These are phyloP conservation scores for Colletotrichum liriopes DNA, from an alignment of 2,329 filamentous ascomycete genomes.

Conservation along the genomic window DNA sequence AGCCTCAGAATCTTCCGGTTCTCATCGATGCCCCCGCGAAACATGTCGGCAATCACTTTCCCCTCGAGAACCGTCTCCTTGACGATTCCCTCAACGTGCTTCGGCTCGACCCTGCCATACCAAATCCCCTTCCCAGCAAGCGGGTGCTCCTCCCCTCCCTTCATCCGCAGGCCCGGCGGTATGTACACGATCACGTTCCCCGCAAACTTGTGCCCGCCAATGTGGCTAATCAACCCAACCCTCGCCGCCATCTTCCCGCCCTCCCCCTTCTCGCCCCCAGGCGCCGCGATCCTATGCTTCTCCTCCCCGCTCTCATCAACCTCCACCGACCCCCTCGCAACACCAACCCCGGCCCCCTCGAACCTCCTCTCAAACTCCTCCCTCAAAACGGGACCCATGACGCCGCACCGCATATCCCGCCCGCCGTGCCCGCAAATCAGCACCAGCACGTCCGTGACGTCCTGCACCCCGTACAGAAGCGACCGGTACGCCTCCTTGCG, in stretches of 20 bases:
- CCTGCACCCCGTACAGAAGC: constrained; percentile 70
- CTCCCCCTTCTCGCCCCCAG: constrained; percentile 38
- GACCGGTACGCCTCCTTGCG: constrained; percentile 68
- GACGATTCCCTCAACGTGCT: constrained; percentile 83
- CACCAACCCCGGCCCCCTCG: constrained; percentile 61
- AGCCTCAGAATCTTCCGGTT: constrained; percentile 68
- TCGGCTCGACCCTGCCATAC: constrained; percentile 85
- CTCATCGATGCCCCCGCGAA: constrained; percentile 77
- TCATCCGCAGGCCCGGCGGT: constrained; percentile 67
- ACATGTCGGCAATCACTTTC: constrained; percentile 78
- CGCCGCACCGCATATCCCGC: constrained; percentile 86
- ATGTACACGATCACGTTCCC: constrained; percentile 89
- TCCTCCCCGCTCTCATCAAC: constrained; percentile 48
- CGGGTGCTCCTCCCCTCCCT: constrained; percentile 64
- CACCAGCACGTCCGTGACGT: constrained; percentile 79
- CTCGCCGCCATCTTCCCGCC: constrained; percentile 62
- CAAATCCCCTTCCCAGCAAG: constrained; percentile 82
- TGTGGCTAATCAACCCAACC: constrained; percentile 82
- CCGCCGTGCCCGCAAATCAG: constrained; percentile 91
- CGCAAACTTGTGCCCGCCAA: constrained; percentile 89
- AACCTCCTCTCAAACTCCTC: constrained; percentile 78
- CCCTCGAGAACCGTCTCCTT: constrained; percentile 79
- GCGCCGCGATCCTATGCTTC: constrained; percentile 18
- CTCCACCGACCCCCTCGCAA: constrained; percentile 64
- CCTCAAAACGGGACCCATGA: constrained; percentile 81